These are phyloP conservation scores for Lactifluus pinguis DNA, from an alignment of 768 basidiomycete genomes.

Conservation along the genomic window DNA sequence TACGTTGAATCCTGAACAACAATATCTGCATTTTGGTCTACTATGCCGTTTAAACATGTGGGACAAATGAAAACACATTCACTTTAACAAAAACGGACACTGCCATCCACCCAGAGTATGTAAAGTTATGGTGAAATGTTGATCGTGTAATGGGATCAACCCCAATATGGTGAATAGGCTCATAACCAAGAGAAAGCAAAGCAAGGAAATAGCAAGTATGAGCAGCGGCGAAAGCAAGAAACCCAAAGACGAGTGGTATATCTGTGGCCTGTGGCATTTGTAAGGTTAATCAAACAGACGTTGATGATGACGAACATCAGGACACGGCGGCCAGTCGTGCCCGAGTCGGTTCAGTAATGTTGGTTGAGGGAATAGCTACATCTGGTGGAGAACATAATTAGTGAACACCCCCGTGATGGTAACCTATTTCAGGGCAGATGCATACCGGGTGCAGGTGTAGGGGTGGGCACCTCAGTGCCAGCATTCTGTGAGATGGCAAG, in stretches of 20 bases:
- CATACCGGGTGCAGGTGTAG: neutral
- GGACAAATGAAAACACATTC: too few relatives aligned
- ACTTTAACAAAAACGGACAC: too few relatives aligned
- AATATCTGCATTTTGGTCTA: too few relatives aligned
- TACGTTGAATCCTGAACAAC: too few relatives aligned
- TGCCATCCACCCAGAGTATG: neutral
- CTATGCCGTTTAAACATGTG: too few relatives aligned
- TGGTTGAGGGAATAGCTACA: neutral
- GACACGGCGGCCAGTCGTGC: neutral
- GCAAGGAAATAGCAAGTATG: too few relatives aligned
- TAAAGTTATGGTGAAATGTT: neutral
- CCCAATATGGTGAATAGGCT: neutral
- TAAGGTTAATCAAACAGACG: neutral
- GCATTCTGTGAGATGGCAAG: neutral
- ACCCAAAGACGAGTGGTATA: neutral
- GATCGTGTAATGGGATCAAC: neutral
- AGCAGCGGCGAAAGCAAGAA: neutral
- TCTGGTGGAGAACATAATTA: neutral
- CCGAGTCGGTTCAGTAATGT: neutral
- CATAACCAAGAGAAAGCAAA: too few relatives aligned
- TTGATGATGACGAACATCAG: neutral
- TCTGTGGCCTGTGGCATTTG: neutral
- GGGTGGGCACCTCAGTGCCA: neutral
- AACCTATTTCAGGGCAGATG: neutral
- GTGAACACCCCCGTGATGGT: neutral